These are phyloP conservation scores for Dactylellina leptospora DNA, from an alignment of 2,329 filamentous ascomycete genomes.

Conservation along the genomic window DNA sequence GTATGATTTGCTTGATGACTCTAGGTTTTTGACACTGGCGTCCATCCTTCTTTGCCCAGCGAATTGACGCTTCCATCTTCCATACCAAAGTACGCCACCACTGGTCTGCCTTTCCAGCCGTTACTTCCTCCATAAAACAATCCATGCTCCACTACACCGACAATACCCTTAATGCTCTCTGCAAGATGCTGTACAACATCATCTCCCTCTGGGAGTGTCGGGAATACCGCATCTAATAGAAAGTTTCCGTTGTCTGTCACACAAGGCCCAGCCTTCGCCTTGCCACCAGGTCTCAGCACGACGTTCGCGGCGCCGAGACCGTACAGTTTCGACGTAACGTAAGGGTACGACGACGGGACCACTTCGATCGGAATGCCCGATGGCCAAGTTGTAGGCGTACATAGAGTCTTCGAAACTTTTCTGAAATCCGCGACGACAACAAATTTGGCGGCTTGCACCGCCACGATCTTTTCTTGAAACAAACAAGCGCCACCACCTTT, in stretches of 20 bases:
- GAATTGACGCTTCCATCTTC: conserved; percentile 71
- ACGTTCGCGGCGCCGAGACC: conserved; percentile 77
- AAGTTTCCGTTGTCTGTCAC: conserved; percentile 87
- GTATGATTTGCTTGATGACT: too few relatives aligned
- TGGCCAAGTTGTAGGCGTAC: conserved; percentile 76
- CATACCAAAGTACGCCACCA: conserved; percentile 95
- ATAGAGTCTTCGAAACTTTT: conserved; percentile 81
- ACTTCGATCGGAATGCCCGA: conserved; percentile 89
- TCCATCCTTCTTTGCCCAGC: conserved; percentile 12
- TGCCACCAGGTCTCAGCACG: conserved; percentile 74
- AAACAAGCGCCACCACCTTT: conserved; percentile 83
- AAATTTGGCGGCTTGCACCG: conserved; percentile 82
- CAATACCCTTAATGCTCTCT: conserved; percentile 77
- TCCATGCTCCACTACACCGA: conserved; percentile 89
- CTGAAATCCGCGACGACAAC: conserved; percentile 93
- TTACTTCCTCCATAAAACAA: conserved; percentile 76
- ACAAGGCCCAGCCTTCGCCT: conserved; percentile 82
- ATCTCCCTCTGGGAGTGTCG: conserved; percentile 66
- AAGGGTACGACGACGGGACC: conserved; percentile 80
- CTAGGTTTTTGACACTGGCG: background rate
- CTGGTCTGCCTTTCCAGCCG: conserved; percentile 83
- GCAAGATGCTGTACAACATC: conserved; percentile 79
- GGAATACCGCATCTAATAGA: conserved; percentile 85
- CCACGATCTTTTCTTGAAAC: conserved; percentile 97
- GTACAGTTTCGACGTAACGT: conserved; percentile 76